Base-by-base conservation (phyloP, 1,284 basidiomycete genomes). In the Microbotryum scabiosae region DNA sequence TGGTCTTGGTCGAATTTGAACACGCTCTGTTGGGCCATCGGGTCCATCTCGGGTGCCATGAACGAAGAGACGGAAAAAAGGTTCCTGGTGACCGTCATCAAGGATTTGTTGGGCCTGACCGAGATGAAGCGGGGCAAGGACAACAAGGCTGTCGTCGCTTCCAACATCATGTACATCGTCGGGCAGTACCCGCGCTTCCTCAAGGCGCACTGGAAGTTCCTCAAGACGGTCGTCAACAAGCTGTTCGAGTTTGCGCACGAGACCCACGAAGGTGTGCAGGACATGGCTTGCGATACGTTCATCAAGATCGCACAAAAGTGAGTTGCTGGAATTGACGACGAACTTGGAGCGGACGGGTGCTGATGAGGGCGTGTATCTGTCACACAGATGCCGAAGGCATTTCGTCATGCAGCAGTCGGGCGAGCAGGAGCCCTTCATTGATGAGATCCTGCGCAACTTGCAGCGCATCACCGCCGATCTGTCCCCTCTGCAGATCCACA, bases 171-270 rank as follows among this genome's bases (percentile, higher is more conserved):
- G 96, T 99, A 99, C 77, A 99, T 98, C 72, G 96, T 99, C 70
- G 96, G 96, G 56, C 96, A 99, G 78, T 99, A 99, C 74, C 96
- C 96, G 55, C 85, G 96, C 41, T 99, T 98, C 85, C 84, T 99
- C 73, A 98, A 98, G 76, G 96, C 96, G 25, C 96, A 99, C 76
- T 99, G 96, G 96, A 98, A 97, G 79, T 99, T 99, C 84, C 79
- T 99, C 75, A 99, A 99, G 81, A 98, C 96, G 4, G 96, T 99
- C 54, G 96, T 98, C 68, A 98, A 98, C 80, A 99, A 99, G 78
- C 81, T 98, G 21, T 99, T 99, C 76, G 96, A 99, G 76, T 99
- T 99, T 76, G 98, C 98, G 93, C 96, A 99, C 78, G 96, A 98
- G 79, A 97, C 91, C 0, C 96, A 99, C 73, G 96, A 99, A 79